These are phyloP conservation scores for Primulina huaijiensis DNA, from an alignment of 257 asterid species.

Conservation along the genomic window DNA sequence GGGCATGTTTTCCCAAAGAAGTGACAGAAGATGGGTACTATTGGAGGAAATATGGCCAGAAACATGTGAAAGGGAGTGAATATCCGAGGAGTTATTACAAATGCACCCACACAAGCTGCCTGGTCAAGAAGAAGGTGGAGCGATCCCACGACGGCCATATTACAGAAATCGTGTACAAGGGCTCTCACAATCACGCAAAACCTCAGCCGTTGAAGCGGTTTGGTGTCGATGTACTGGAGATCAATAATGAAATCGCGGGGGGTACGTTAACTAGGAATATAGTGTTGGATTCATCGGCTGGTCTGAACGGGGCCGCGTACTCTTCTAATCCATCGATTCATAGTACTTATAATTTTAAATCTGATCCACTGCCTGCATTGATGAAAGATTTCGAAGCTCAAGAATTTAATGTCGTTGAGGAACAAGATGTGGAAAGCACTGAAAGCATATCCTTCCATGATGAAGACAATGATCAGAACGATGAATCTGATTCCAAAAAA, in stretches of 20 bases:
- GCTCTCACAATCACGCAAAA: conserved; percentile 63
- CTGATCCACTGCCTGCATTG: conserved; percentile 30
- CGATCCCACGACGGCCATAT: conserved; percentile 55
- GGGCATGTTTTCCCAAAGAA: conserved; percentile 25
- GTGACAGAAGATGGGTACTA: conserved; percentile 57
- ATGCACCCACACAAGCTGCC: conserved; percentile 56
- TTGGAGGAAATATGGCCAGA: conserved; percentile 86
- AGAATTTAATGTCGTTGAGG: conserved; percentile 38
- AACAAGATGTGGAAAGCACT: conserved; percentile 41
- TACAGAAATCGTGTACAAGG: conserved; percentile 60
- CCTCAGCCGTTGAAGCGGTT: conserved; percentile 39
- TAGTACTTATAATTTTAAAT: neutral
- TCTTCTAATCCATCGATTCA: neutral
- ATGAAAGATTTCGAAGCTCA: conserved; percentile 30
- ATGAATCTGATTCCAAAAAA: conserved; percentile 51
- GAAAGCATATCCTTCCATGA: conserved; percentile 41
- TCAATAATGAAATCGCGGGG: conserved; percentile 25
- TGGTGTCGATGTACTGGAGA: conserved; percentile 26
- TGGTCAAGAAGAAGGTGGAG: conserved; percentile 65
- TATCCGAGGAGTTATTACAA: conserved; percentile 70
- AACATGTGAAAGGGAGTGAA: conserved; percentile 78
- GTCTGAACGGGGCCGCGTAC: conserved; percentile 24
- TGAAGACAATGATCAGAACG: conserved; percentile 42
- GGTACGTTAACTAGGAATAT: conserved; percentile 17
- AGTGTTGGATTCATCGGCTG: conserved; percentile 24